These are phyloP conservation scores for Xylariaceae sp. DNA, from an alignment of 2,329 filamentous ascomycete genomes.

Conservation along the genomic window DNA sequence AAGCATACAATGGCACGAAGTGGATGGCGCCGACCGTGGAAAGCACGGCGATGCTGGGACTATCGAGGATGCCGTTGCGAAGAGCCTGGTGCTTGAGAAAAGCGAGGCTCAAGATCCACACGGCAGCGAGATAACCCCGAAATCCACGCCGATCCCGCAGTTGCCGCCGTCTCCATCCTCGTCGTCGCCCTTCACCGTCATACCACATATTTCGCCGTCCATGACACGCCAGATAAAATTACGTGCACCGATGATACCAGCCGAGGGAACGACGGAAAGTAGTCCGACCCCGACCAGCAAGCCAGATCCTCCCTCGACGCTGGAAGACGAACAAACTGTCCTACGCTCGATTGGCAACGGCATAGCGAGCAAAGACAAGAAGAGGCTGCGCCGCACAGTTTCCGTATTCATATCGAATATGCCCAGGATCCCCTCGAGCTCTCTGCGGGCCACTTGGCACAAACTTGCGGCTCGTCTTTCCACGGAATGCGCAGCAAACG, in stretches of 20 bases:
- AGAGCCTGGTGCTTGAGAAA: not conserved
- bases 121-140: not conserved
- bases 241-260: not conserved
- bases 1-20: constrained; percentile 22
- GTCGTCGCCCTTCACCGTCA: not conserved
- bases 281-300: not conserved
- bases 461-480: constrained; percentile 31
- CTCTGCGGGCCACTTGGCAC: constrained; percentile 23
- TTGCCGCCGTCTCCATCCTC: not conserved
- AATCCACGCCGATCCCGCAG: not conserved
- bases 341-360: constrained; percentile 5
- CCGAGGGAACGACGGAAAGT: not conserved
- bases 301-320: not conserved
- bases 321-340: not conserved
- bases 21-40: not conserved
- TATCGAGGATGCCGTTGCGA: not conserved
- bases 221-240: not conserved
- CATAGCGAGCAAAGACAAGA: constrained; percentile 16
- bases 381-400: constrained; percentile 23
- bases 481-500: constrained; percentile 30
- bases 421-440: constrained; percentile 6
- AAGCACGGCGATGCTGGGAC: not conserved
- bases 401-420: constrained; percentile 18
- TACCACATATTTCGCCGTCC: not conserved
- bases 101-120: not conserved